A percentile compares a stretch with the other conserved stretches of the same genome.
Conservation (phyloP, 495 filamentous ascomycete species). For the Neurospora sp. region DNA sequence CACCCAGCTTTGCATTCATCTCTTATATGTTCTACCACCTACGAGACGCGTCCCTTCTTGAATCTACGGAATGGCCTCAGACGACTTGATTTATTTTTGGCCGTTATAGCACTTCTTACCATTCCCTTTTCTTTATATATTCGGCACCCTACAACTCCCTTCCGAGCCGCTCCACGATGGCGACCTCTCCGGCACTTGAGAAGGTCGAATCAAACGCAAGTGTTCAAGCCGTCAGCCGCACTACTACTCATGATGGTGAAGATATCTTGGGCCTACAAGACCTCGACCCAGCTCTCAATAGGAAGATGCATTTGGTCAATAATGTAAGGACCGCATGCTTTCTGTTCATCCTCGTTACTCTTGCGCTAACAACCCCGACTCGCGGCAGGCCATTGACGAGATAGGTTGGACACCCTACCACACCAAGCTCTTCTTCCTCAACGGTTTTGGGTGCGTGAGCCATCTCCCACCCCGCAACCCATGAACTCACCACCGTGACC, state of each 20-base stretch:
- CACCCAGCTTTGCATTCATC: not conserved
- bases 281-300: slow-evolving; percentile 52
- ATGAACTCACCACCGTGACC: not conserved
- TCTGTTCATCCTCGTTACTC: not conserved
- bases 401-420: slow-evolving; percentile 63
- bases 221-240: not conserved
- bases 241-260: slow-evolving; percentile 8
- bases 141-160: not conserved
- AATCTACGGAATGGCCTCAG: not conserved
- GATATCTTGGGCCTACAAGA: slow-evolving; percentile 42
- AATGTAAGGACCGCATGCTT: slow-evolving; percentile 36
- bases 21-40: too few species aligned
- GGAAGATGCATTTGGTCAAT: slow-evolving; percentile 62
- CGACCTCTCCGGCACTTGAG: not conserved
- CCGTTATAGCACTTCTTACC: not conserved
- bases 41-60: too few species aligned
- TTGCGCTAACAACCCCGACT: not conserved
- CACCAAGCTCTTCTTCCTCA: slow-evolving; percentile 54
- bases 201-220: not conserved
- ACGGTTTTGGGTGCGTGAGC: slow-evolving; percentile 52
- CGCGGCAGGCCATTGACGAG: slow-evolving; percentile 53
- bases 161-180: not conserved
- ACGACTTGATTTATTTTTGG: not conserved
- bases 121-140: not conserved
- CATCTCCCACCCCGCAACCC: not conserved